Evolutionary conservation across 345 rosid genomes (phyloP).

Genomic region (Hypericum perforatum): DNA sequence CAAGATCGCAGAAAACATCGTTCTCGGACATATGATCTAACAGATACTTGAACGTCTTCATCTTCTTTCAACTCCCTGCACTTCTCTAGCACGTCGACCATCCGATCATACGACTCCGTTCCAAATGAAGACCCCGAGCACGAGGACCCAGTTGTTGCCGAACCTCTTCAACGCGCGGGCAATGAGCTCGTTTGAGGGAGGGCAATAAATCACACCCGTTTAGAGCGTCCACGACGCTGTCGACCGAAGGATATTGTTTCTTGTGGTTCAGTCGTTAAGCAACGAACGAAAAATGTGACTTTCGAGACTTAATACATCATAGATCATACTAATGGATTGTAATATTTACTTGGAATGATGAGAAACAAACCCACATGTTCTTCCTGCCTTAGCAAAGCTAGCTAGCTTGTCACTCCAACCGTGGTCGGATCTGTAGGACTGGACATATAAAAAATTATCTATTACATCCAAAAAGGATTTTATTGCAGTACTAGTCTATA

Average conservation of each 20-base stretch:
- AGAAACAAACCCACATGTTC: too few species aligned
- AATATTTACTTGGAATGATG: too few species aligned
- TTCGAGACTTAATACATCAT: too few species aligned
- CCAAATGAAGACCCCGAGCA: conserved; percentile 67
- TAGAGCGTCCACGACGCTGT: conserved; percentile 31
- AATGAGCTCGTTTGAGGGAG: conserved; percentile 33
- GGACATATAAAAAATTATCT: too few species aligned
- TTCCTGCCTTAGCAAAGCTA: too few species aligned
- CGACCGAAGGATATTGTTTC: conserved; percentile 17
- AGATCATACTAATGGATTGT: too few species aligned
- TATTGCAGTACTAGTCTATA: too few species aligned
- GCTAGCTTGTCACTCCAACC: too few species aligned
- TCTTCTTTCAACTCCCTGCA: conserved; percentile 49
- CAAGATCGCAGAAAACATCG: conserved; percentile 46
- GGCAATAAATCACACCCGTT: conserved; percentile 25
- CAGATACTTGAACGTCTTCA: conserved; percentile 49
- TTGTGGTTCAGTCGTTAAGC: too few species aligned
- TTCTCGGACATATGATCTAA: conserved; percentile 60
- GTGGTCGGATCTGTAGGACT: too few species aligned
- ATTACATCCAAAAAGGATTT: too few species aligned
- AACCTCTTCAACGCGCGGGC: conserved; percentile 51
- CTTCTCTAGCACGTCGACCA: conserved; percentile 68
- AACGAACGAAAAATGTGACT: too few species aligned
- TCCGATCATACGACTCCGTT: conserved; percentile 36
- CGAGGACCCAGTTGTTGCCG: conserved; percentile 45